These are phyloP conservation scores for Crithidia brevicula DNA, from an alignment of 208 protist species.

Conservation along the genomic window DNA sequence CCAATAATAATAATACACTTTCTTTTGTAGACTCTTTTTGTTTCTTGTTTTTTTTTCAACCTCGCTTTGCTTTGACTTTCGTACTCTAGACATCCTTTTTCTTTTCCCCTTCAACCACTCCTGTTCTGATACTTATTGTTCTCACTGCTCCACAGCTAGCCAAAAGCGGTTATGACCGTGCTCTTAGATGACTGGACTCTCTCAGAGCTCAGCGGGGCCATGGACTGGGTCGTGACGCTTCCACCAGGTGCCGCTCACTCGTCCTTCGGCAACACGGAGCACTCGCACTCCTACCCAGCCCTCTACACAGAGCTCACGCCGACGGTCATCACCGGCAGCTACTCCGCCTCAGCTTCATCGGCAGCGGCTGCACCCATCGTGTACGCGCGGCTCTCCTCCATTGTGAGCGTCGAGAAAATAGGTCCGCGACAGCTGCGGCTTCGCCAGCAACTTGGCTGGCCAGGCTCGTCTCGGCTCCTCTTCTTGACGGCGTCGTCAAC, in stretches of 20 bases:
- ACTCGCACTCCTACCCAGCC: slow-evolving; percentile 14
- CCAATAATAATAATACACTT: too few relatives aligned
- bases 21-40: neutral
- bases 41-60: neutral
- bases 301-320: slow-evolving; percentile 35
- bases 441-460: slow-evolving; percentile 19
- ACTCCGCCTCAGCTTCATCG: slow-evolving; percentile 1
- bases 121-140: neutral
- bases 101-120: neutral
- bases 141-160: neutral
- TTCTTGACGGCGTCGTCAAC: slow-evolving; percentile 15
- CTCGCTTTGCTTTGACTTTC: too few relatives aligned
- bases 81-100: neutral
- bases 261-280: neutral
- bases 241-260: slow-evolving; percentile 1
- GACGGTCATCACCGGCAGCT: slow-evolving; percentile 23
- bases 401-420: slow-evolving; percentile 29
- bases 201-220: slow-evolving; percentile 14
- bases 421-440: slow-evolving; percentile 25
- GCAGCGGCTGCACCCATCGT: slow-evolving; percentile 5
- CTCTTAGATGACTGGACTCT: slow-evolving; percentile 26
- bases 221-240: slow-evolving; percentile 27
- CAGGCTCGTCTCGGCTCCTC: slow-evolving; percentile 13
- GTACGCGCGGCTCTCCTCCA: slow-evolving; percentile 29
- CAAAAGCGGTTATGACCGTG: slow-evolving; percentile 23